A percentile compares a stretch with the other conserved stretches of the same genome.
phyloP scores from a whole-genome alignment of 768 basidiomycete genomes.

The Strobilomyces echinocephalus region DNA sequence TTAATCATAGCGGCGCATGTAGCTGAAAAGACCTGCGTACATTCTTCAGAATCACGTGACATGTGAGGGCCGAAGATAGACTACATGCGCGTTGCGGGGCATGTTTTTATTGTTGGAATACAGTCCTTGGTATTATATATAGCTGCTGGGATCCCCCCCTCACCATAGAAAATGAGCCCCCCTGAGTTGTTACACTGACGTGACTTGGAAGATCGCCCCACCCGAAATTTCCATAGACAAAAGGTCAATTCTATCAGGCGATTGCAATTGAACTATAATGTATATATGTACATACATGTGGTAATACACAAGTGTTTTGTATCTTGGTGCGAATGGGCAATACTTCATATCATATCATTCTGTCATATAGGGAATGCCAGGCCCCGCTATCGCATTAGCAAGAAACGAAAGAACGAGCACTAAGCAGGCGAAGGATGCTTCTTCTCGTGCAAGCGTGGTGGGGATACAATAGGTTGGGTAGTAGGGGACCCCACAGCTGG shows the following conservation, averaged over 20 bases:
- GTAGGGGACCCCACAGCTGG: slow-evolving; percentile 47
- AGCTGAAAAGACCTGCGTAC: too few species aligned
- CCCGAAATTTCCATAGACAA: not conserved
- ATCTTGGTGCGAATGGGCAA: slow-evolving; percentile 17
- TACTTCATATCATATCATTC: slow-evolving; percentile 20
- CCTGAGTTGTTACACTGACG: too few species aligned
- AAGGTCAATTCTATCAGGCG: slow-evolving; percentile 12
- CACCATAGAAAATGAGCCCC: too few species aligned
- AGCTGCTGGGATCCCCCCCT: too few species aligned
- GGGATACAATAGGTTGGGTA: slow-evolving; percentile 51
- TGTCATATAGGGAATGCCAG: slow-evolving; percentile 12
- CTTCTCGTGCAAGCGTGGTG: slow-evolving; percentile 38
- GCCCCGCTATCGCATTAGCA: slow-evolving; percentile 9
- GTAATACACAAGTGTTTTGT: slow-evolving; percentile 25
- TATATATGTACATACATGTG: slow-evolving; percentile 30
- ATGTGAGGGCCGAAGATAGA: too few species aligned
- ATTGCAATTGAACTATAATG: slow-evolving; percentile 19
- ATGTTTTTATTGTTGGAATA: too few species aligned
- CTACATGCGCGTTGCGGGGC: too few species aligned
- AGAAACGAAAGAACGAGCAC: slow-evolving; percentile 5
- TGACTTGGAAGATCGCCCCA: not conserved
- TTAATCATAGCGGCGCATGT: too few species aligned
- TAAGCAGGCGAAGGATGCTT: slow-evolving; percentile 28
- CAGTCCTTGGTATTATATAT: too few species aligned
- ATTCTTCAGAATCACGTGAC: too few species aligned